Base-by-base conservation (phyloP, 75 land plant genomes). In the Larix kaempferi region DNA sequence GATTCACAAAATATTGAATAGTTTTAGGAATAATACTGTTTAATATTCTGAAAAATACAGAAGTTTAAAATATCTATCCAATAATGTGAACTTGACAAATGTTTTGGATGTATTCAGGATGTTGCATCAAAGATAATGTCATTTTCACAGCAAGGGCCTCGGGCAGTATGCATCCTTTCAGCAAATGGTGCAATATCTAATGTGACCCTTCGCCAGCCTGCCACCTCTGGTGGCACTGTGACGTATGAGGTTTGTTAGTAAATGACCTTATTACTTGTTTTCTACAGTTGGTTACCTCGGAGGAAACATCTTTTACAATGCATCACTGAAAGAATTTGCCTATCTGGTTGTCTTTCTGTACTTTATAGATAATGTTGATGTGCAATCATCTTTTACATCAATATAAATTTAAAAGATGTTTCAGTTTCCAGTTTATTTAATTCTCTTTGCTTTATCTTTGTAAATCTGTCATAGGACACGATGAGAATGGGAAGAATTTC, bases 151-250 rank as follows among this genome's bases (percentile, higher is more conserved):
- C 89, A 84, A 74, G 88, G 91, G 0, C 87, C 91, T 23, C 87
- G 91, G 22, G 91, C 90, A 3, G 62, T 87, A 27, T 89, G 91
- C 73, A 83, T 89, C 25, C 80, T 89, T 17, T 89, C 91, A 54
- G 91, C 91, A 27, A 89, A 88, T 79, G 91, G 91, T 71, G 86
- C 91, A 41, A 82, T 88, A 27, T 89, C 91, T 29, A 88, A 84
- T 75, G 79, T 88, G 56, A 89, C 91, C 14, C 83, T 89, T 80
- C 83, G 91, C 19, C 91, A 89, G 77, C 76, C 90, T 59, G 74
- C 90, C 35, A 84, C 82, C 33, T 89, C 90, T 44, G 89, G 89
- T 44, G 91, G 91, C 73, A 87, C 86, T n/a, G 87, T 88, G 16
- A 89, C 91, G 55, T 89, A 89, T 75, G 90, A 89, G 91, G 91